Conservation (phyloP, 2,329 filamentous ascomycete genomes). For the Rutstroemia sp. region DNA sequence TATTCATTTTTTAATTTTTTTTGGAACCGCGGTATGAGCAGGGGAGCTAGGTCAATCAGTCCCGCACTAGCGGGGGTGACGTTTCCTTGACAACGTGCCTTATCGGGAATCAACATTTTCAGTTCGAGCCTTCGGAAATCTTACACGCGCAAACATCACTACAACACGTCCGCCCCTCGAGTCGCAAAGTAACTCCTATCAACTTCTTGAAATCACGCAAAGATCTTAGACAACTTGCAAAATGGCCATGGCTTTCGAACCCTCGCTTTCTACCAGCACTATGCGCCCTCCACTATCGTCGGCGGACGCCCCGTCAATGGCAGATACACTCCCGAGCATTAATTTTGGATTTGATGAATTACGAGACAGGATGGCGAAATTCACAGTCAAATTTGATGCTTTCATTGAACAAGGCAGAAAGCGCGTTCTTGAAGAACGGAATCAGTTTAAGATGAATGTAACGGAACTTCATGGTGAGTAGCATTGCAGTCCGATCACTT, state of each 20-base stretch:
- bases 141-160: too few species aligned
- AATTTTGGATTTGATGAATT: slow-evolving; percentile 96
- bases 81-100: slow-evolving; percentile 2
- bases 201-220: neutral
- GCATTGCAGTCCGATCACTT: too few species aligned
- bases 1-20: neutral
- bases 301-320: slow-evolving; percentile 57
- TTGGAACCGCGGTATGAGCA: neutral
- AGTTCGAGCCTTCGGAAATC: too few species aligned
- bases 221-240: neutral
- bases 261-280: slow-evolving; percentile 58
- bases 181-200: neutral
- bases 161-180: neutral
- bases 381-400: slow-evolving; percentile 81
- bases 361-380: slow-evolving; percentile 89
- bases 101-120: neutral
- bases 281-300: slow-evolving; percentile 40
- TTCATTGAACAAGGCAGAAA: slow-evolving; percentile 92
- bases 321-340: slow-evolving; percentile 75
- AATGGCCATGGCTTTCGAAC: slow-evolving; percentile 61
- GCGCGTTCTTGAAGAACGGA: slow-evolving; percentile 84
- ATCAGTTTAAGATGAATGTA: slow-evolving; percentile 85
- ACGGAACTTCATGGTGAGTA: slow-evolving; percentile 78
- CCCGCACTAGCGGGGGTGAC: neutral
- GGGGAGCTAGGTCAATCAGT: neutral